Evolutionary conservation across 2,329 filamentous ascomycete genomes (phyloP).

Genomic region (Paecilomyces variotii): DNA sequence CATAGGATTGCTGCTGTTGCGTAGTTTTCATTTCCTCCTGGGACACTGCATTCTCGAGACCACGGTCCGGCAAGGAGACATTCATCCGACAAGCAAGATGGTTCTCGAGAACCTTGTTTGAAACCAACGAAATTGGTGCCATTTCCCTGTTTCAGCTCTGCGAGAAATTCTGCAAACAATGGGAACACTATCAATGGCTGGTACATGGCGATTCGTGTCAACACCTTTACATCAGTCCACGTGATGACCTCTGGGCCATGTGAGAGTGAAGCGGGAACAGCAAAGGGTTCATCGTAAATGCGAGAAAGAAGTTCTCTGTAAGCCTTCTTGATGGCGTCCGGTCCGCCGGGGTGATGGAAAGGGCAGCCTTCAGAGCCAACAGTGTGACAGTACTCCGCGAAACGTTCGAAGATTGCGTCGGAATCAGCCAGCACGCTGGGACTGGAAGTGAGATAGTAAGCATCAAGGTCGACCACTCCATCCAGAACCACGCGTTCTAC

Average conservation of each 20-base stretch:
- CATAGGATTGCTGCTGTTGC: constrained; percentile 24
- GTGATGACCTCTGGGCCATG: constrained; percentile 29
- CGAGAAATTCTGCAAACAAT: constrained; percentile 17
- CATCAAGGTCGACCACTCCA: constrained; percentile 28
- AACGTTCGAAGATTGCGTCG: constrained; percentile 27
- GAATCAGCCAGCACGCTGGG: constrained; percentile 22
- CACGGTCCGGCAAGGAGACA: constrained; percentile 23
- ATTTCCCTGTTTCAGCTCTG: constrained; percentile 17
- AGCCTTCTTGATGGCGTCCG: constrained; percentile 17
- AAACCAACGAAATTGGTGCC: constrained; percentile 21
- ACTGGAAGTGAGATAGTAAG: constrained; percentile 22
- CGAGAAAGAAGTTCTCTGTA: constrained; percentile 17
- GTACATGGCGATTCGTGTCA: constrained; percentile 24
- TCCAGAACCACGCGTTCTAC: constrained; percentile 25
- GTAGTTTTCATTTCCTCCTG: constrained; percentile 19
- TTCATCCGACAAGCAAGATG: constrained; percentile 18
- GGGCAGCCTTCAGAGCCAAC: constrained; percentile 21
- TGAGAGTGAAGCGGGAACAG: constrained; percentile 19
- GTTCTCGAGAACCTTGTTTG: constrained; percentile 18
- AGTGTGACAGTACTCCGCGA: constrained; percentile 23
- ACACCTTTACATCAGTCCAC: constrained; percentile 24
- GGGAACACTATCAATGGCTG: constrained; percentile 22
- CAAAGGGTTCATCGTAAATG: constrained; percentile 19
- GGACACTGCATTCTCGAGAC: constrained; percentile 19
- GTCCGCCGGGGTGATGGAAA: constrained; percentile 19